A percentile compares a stretch with the other conserved stretches of the same genome.
These are phyloP conservation scores for Petrea volubilis DNA, from an alignment of 257 asterid species.

Conservation along the genomic window DNA sequence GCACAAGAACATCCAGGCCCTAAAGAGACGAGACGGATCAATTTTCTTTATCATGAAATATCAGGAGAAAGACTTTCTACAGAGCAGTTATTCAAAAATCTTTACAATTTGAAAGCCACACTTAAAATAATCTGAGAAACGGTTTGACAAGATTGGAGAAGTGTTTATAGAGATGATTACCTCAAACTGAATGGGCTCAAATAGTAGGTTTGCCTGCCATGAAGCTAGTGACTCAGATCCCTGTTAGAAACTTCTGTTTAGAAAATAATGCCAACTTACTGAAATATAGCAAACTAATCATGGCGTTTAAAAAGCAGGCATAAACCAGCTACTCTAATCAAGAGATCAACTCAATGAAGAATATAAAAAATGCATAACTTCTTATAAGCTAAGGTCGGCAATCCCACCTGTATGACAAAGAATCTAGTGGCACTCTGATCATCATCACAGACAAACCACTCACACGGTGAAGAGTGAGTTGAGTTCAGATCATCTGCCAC, in stretches of 20 bases:
- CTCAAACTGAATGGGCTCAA: slow-evolving; percentile 94
- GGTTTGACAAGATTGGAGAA: not conserved
- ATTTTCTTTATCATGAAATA: not conserved
- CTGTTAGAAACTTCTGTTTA: slow-evolving; percentile 43
- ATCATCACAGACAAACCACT: slow-evolving; percentile 93
- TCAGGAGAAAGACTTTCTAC: not conserved
- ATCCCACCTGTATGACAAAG: slow-evolving; percentile 82
- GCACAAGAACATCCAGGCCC: slow-evolving; percentile 89
- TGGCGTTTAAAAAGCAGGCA: not conserved
- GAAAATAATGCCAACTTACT: not conserved
- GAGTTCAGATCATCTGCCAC: slow-evolving; percentile 95
- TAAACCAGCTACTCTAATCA: not conserved
- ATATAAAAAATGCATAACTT: not conserved
- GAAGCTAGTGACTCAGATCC: slow-evolving; percentile 96
- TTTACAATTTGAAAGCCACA: not conserved
- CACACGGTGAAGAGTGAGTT: slow-evolving; percentile 74
- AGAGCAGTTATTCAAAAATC: not conserved
- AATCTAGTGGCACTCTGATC: slow-evolving; percentile 76
- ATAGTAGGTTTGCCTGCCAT: slow-evolving; percentile 95
- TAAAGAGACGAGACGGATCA: slow-evolving; percentile 31
- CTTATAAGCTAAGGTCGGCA: not conserved
- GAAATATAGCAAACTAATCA: not conserved
- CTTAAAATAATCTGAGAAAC: not conserved
- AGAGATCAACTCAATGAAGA: not conserved
- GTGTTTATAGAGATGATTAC: slow-evolving; percentile 38